Base-by-base conservation (phyloP, 345 rosid species). In the Pelargonium nanum region DNA sequence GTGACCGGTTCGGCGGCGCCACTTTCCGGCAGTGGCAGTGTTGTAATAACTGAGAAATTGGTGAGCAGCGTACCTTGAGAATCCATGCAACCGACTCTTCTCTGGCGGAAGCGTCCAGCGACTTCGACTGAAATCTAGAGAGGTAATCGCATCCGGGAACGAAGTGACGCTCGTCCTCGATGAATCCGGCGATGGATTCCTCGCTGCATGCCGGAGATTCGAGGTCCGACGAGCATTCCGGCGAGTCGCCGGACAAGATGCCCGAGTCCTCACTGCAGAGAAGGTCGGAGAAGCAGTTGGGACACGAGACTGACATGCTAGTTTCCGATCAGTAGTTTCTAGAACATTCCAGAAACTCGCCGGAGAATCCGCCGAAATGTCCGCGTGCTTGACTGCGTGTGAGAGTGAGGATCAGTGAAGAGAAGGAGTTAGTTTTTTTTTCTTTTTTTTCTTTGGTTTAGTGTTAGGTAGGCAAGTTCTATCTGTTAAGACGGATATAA, bases 61-160 rank as follows among this genome's bases (percentile, higher is more conserved):
- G 20, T 16, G 63, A 21, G 58, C 56, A 66, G 26, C 63, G 58
- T 66, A 78, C 99, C 94, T 87, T 85, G 81, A 89, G 89, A 74
- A 93, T 93, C 99, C 99, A 93, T 76, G 91, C 77, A 80, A 93
- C 94, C 19, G 96, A 78, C 17, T 85, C 78, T 74, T 87, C 96
- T 60, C 99, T 79, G 66, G 88, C 89, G 53, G 94, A 77, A 40
- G 89, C 97, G 60, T 87, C 88, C 22, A 89, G 86, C 66, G 96
- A 74, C 55, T 60, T 89, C 63, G 94, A 79, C 23, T 75, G 82
- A 63, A 85, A 87, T 65, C 85, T 79, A 19, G 90, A 78, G 60
- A 84, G 72, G 78, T 87, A 89, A 67, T 87, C 99, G 66, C 76
- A 67, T 25, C 99, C 97, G 17, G 97, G 99, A 28, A 93, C 87